phyloP scores from a whole-genome alignment of 208 protist genomes.

The Leishmania lainsoni region DNA sequence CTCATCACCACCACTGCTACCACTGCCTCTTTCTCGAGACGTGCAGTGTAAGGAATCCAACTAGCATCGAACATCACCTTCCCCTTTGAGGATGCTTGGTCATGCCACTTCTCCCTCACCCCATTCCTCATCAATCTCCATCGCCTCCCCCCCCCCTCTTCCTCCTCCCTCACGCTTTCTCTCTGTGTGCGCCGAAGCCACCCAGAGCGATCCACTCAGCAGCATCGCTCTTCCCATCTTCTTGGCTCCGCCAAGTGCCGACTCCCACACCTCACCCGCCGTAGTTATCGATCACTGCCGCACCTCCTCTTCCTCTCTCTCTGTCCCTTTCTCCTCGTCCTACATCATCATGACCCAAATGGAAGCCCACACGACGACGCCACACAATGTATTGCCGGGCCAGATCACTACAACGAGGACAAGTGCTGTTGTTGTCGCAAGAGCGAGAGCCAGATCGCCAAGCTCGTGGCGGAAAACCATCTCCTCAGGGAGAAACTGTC shows the following conservation, averaged over 20 bases:
- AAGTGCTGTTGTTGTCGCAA: conserved; percentile 27
- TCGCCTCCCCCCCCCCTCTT: background rate
- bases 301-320: background rate
- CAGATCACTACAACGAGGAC: conserved; percentile 4
- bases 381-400: background rate
- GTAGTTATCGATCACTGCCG: background rate
- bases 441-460: conserved; percentile 31
- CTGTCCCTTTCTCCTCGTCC: background rate
- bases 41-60: background rate
- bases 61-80: background rate
- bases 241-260: background rate
- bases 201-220: background rate
- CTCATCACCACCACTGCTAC: background rate
- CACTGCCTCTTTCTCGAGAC: background rate
- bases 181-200: background rate
- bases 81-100: background rate
- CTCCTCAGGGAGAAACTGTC: conserved; percentile 47
- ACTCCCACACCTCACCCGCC: background rate
- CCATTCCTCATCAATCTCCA: background rate
- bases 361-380: background rate
- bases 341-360: background rate
- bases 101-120: background rate
- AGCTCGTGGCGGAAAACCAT: conserved; percentile 55
- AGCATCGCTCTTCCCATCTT: background rate
- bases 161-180: background rate